A percentile compares a stretch with the other conserved stretches of the same genome.
Evolutionary conservation across 2,329 filamentous ascomycete genomes (phyloP).

Genomic region (Aspergillus ustus): DNA sequence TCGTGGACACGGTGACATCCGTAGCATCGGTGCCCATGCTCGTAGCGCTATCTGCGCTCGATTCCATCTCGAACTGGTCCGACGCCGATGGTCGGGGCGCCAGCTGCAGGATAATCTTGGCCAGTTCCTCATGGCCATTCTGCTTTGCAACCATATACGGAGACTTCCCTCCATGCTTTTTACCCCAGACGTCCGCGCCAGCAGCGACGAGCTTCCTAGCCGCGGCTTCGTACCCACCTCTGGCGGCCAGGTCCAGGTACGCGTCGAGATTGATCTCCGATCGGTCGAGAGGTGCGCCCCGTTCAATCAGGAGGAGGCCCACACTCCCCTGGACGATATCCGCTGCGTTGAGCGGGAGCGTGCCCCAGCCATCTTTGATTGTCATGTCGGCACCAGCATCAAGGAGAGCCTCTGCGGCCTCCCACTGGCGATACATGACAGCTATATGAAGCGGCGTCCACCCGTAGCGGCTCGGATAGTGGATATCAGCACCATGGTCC

Average conservation of each 20-base stretch:
- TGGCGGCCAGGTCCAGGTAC: slow-evolving; percentile 1
- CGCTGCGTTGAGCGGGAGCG: neutral
- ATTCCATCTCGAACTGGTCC: neutral
- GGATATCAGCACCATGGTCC: slow-evolving; percentile 9
- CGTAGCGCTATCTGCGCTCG: neutral
- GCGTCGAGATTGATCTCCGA: neutral
- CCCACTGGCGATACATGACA: neutral
- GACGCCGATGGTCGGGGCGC: neutral
- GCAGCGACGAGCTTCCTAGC: slow-evolving; percentile 2
- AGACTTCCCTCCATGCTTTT: neutral
- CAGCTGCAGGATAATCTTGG: slow-evolving; percentile 12
- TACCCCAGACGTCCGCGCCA: slow-evolving; percentile 1
- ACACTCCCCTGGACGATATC: no score
- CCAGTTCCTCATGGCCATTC: slow-evolving; percentile 4
- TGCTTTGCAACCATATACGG: slow-evolving; percentile 10
- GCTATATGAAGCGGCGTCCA: slow-evolving; percentile 4
- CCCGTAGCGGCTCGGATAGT: slow-evolving; percentile 9
- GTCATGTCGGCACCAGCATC: slow-evolving; percentile 1
- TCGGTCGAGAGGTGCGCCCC: neutral
- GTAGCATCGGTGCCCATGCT: neutral
- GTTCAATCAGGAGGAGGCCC: no score
- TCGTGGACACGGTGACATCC: neutral
- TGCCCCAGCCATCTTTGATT: neutral
- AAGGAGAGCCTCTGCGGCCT: neutral
- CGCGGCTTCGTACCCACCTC: neutral